A percentile compares a stretch with the other conserved stretches of the same genome.
phyloP scores from a whole-genome alignment of 2,329 filamentous ascomycete genomes.

The Tricladium varicosporioides region DNA sequence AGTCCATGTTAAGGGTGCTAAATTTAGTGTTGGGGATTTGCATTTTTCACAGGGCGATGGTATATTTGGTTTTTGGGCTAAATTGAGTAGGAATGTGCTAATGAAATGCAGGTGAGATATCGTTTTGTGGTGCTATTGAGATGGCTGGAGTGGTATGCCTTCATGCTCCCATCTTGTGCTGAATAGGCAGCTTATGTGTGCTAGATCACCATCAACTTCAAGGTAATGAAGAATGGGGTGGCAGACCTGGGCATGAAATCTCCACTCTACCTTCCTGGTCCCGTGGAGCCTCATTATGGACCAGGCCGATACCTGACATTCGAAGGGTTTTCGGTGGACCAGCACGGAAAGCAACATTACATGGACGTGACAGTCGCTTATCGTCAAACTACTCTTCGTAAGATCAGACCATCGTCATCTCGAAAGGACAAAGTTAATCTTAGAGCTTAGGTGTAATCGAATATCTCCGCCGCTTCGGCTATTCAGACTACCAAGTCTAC shows the following conservation, averaged over 20 bases:
- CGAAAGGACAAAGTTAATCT: neutral
- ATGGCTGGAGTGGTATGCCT: constrained; percentile 69
- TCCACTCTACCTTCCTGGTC: constrained; percentile 82
- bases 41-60: constrained; percentile 85
- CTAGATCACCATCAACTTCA: constrained; percentile 81
- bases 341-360: constrained; percentile 71
- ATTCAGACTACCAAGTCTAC: constrained; percentile 76
- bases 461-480: constrained; percentile 73
- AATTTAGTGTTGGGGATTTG: constrained; percentile 86
- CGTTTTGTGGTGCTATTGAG: constrained; percentile 86
- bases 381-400: constrained; percentile 43
- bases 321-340: constrained; percentile 87
- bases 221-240: constrained; percentile 79
- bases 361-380: constrained; percentile 29
- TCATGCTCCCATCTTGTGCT: neutral
- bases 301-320: constrained; percentile 81
- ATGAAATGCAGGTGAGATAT: constrained; percentile 62
- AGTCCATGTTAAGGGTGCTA: constrained; percentile 81
- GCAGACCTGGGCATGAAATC: constrained; percentile 72
- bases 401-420: constrained; percentile 19
- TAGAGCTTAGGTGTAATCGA: constrained; percentile 61
- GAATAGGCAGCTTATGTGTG: neutral
- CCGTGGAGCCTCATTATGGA: constrained; percentile 84
- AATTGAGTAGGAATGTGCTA: neutral
- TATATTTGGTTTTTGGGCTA: neutral